These are phyloP conservation scores for Dothiorella sarmentorum DNA, from an alignment of 2,329 filamentous ascomycete genomes.

Conservation along the genomic window DNA sequence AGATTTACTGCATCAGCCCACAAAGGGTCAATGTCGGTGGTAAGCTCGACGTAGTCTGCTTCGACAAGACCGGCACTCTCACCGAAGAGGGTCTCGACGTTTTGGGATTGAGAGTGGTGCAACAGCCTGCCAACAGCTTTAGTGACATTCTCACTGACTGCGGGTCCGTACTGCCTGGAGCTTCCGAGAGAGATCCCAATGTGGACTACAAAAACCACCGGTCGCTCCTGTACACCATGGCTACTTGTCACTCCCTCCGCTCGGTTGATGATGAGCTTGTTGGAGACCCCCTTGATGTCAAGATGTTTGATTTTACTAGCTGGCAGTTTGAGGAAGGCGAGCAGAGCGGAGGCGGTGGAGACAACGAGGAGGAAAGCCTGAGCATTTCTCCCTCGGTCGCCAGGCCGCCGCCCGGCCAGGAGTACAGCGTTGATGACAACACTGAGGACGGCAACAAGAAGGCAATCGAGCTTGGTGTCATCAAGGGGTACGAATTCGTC, in stretches of 20 bases:
- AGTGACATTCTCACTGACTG: conserved; percentile 71
- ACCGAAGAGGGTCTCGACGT: conserved; percentile 96
- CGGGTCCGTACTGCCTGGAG: conserved; percentile 55
- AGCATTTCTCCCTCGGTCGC: conserved; percentile 85
- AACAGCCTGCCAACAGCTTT: conserved; percentile 62
- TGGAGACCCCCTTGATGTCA: conserved; percentile 90
- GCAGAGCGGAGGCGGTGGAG: conserved; percentile 59
- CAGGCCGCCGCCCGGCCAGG: conserved; percentile 64
- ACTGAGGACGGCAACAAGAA: conserved; percentile 44
- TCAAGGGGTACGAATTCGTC: conserved; percentile 91
- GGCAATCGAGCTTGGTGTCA: conserved; percentile 79
- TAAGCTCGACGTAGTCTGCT: conserved; percentile 93
- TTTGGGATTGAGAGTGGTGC: conserved; percentile 77
- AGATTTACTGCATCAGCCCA: conserved; percentile 97
- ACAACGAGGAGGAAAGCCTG: conserved; percentile 73
- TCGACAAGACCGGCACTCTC: conserved; percentile 97
- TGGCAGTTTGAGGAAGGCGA: conserved; percentile 92
- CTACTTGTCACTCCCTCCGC: conserved; percentile 89
- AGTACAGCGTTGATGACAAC: conserved; percentile 55
- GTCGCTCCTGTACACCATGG: conserved; percentile 88
- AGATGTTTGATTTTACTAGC: conserved; percentile 96
- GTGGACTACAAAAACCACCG: conserved; percentile 60
- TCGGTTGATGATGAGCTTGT: conserved; percentile 84
- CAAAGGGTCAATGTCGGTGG: conserved; percentile 96
- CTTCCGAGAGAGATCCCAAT: conserved; percentile 56